A percentile compares a stretch with the other conserved stretches of the same genome.
These are phyloP conservation scores for Boletus rufocinnamomeus DNA, from an alignment of 768 basidiomycete genomes.

Conservation along the genomic window DNA sequence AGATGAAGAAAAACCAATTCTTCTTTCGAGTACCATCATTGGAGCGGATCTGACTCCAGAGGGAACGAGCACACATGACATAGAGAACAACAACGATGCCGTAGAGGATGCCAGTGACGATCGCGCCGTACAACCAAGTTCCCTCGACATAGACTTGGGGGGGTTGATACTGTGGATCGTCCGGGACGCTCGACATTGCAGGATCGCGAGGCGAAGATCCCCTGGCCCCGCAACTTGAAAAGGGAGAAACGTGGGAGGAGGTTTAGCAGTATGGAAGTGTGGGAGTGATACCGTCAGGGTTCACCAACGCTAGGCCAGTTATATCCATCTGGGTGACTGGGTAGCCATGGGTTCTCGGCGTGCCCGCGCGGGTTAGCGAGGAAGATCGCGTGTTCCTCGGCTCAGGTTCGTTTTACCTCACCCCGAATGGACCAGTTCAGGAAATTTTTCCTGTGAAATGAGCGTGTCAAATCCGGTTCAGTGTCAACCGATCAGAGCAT, in stretches of 20 bases:
- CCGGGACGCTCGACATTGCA: slow-evolving; percentile 19
- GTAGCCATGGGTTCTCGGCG: not conserved
- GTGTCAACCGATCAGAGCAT: too few relatives aligned
- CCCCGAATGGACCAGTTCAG: not conserved
- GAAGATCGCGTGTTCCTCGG: not conserved
- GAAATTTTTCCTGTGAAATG: not conserved
- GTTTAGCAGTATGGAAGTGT: not conserved
- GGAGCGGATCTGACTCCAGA: slow-evolving; percentile 27
- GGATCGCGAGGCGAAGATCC: not conserved
- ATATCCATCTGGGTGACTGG: not conserved
- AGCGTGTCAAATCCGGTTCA: too few relatives aligned
- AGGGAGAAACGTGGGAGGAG: slow-evolving; percentile 10
- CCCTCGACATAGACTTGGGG: slow-evolving; percentile 27
- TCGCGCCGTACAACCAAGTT: slow-evolving; percentile 34
- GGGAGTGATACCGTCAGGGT: not conserved
- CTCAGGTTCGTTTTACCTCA: not conserved
- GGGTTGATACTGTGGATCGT: slow-evolving; percentile 13
- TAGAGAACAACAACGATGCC: slow-evolving; percentile 31
- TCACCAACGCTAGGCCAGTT: slow-evolving; percentile 3
- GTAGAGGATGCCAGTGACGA: slow-evolving; percentile 31
- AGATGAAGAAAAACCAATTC: slow-evolving; percentile 33
- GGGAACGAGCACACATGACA: slow-evolving; percentile 29
- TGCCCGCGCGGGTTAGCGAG: not conserved
- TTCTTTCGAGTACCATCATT: slow-evolving; percentile 10
- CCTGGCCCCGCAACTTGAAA: not conserved